These are phyloP conservation scores for Vigna reflexopilosa DNA, from an alignment of 306 rosid species.

Conservation along the genomic window DNA sequence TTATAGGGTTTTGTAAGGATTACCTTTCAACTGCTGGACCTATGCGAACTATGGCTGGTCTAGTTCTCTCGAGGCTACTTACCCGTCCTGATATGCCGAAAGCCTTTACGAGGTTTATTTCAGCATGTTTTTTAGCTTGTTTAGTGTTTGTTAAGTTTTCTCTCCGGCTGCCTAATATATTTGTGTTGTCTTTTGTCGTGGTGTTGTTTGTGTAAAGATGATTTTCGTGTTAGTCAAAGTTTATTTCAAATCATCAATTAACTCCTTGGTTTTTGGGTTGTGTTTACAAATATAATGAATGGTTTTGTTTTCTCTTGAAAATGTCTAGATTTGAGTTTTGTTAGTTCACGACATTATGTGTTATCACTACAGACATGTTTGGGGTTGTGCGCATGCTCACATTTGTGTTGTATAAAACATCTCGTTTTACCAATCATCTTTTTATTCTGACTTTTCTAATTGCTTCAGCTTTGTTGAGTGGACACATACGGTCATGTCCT, in stretches of 20 bases:
- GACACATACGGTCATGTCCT: conserved; percentile 82
- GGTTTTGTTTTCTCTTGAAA: conserved; percentile 8
- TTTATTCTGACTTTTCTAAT: conserved; percentile 43
- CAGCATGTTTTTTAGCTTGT: conserved; percentile 16
- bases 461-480: conserved; percentile 85
- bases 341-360: not conserved
- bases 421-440: conserved; percentile 16
- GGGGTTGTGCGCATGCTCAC: conserved; percentile 27
- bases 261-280: conserved; percentile 18
- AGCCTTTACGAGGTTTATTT: conserved; percentile 73
- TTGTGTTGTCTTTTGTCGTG: conserved; percentile 23
- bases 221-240: conserved; percentile 1
- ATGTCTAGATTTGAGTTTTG: not conserved
- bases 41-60: conserved; percentile 89
- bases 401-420: conserved; percentile 11
- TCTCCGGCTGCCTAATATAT: conserved; percentile 15
- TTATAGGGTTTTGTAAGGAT: conserved; percentile 82
- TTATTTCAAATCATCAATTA: conserved; percentile 1
- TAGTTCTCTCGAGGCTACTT: conserved; percentile 83
- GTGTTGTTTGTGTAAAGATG: not conserved
- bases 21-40: conserved; percentile 88
- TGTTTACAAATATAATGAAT: conserved; percentile 23
- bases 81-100: conserved; percentile 98
- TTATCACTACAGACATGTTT: not conserved
- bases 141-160: conserved; percentile 36